These are phyloP conservation scores for Botrytis deweyae DNA, from an alignment of 2,329 filamentous ascomycete species.

Conservation along the genomic window DNA sequence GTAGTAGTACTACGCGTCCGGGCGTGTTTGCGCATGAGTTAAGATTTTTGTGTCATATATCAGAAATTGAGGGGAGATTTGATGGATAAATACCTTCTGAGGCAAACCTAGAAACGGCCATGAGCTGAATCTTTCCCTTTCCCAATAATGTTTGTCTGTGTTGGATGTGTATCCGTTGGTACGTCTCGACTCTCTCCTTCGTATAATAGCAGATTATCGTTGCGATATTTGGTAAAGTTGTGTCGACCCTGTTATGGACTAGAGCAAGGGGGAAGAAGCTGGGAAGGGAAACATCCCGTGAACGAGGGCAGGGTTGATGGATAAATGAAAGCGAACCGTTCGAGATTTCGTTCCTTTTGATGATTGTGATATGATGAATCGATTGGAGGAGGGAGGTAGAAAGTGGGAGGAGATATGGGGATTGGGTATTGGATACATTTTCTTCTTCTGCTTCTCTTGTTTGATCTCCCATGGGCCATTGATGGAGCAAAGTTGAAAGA, in stretches of 20 bases:
- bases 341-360: neutral
- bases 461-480: neutral
- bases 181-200: neutral
- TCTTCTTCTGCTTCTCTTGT: neutral
- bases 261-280: neutral
- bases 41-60: constrained; percentile 7
- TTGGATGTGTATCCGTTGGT: neutral
- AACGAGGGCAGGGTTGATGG: neutral
- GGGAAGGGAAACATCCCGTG: neutral
- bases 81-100: neutral
- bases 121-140: neutral
- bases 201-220: neutral
- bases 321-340: neutral
- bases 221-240: neutral
- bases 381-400: neutral
- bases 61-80: constrained; percentile 7
- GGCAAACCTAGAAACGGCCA: neutral
- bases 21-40: constrained; percentile 11
- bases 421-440: neutral
- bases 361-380: neutral
- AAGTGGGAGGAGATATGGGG: neutral
- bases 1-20: neutral
- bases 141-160: neutral
- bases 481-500: neutral
- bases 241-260: neutral